Evolutionary conservation across 495 filamentous ascomycete species (phyloP), one percentile per base, ranked within the genome.

Genomic region (Rostrohypoxylon terebratum): DNA sequence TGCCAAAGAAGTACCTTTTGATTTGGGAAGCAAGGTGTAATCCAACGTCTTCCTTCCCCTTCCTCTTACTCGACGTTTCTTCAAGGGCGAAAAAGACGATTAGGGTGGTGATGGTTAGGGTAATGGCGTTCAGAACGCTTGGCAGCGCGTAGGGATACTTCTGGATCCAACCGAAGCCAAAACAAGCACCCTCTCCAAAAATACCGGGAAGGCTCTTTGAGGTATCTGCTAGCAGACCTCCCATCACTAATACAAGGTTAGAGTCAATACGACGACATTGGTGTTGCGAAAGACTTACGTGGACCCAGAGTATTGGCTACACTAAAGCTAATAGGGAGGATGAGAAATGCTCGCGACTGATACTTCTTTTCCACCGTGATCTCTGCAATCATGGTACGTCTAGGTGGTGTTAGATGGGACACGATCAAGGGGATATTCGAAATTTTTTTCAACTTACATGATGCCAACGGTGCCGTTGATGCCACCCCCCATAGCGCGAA

Each of bases 391-490:
- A 90, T 90, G 0, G 90, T 92, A 63, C 90, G 82, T 55, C 75
- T 77, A 34, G 6, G 14, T 36, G 5, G n/a, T 18, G 44, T 69
- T 42, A 65, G 47, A 60, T 44, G 18, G 2, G 1, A n/a, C 20
- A n/a, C n/a, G 1, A 58, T 20, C 8, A 1, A 58, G 1, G 6
- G 11, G 54, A 9, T 20, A 36, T 6, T 14, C 16, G 47, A 50
- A 36, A 45, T 20, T 1, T 11, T 5, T 5, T 11, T 34, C 25
- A 51, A 59, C 75, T 72, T 33, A 77, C 81, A 91, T 91, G 45
- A 91, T 90, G 5, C 90, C 90, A 50, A 92, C 88, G 40, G 89
- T 93, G 0, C 91, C 91, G 77, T 93, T 93, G 68, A 92, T 82
- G 3, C 85, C 86, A 23, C 91, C 91, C 28, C 89, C 91, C 65